These are phyloP conservation scores for Epichloe sibirici DNA, from an alignment of 2,329 filamentous ascomycete genomes.

Conservation along the genomic window DNA sequence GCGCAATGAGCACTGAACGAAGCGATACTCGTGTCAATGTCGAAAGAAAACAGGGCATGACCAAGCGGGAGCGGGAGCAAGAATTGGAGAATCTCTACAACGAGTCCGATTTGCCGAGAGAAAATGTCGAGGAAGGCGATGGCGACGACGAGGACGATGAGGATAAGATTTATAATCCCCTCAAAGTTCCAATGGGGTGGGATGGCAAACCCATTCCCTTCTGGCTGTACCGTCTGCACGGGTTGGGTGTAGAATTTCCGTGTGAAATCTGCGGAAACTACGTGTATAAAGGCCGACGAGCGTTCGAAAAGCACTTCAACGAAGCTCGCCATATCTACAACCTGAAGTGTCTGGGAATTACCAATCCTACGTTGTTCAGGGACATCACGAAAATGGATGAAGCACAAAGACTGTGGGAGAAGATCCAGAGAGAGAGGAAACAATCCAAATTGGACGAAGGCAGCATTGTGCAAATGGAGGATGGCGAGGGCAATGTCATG, in stretches of 20 bases:
- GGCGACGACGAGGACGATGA: conserved; percentile 66
- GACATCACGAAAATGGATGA: conserved; percentile 92
- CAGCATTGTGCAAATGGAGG: conserved; percentile 95
- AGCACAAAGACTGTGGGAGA: conserved; percentile 80
- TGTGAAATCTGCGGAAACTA: conserved; percentile 98
- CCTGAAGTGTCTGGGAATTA: conserved; percentile 86
- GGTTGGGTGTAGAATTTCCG: conserved; percentile 83
- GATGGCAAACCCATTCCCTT: conserved; percentile 98
- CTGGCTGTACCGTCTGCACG: conserved; percentile 96
- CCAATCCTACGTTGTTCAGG: conserved; percentile 77
- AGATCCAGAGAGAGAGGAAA: conserved; percentile 78
- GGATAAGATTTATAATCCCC: conserved; percentile 89
- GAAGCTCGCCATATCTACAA: conserved; percentile 89
- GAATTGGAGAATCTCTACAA: conserved; percentile 79
- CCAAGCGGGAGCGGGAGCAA: conserved; percentile 85
- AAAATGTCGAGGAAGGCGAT: conserved; percentile 40
- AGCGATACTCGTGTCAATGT: conserved; percentile 88
- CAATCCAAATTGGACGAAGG: conserved; percentile 64
- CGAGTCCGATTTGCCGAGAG: conserved; percentile 19
- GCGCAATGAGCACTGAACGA: conserved; percentile 75
- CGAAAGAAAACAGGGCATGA: conserved; percentile 95
- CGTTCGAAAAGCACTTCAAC: conserved; percentile 98
- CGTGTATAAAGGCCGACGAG: conserved; percentile 93
- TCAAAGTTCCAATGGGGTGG: conserved; percentile 93
- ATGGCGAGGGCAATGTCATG: conserved; percentile 96